Base-by-base conservation (phyloP, 495 filamentous ascomycete species). In the Penicillium pancosmium region DNA sequence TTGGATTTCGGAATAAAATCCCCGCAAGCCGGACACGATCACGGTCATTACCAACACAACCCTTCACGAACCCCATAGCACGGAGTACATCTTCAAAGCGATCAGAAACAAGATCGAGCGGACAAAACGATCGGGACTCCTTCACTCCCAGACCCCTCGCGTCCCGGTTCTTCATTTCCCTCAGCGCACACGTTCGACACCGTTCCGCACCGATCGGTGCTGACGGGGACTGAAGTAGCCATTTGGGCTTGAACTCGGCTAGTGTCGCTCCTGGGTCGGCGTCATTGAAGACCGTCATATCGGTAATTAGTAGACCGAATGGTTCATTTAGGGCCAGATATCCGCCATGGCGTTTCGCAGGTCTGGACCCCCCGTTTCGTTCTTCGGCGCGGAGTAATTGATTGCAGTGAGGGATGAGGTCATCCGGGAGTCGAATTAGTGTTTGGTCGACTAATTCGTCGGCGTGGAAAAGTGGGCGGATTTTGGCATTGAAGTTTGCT, bases 221-320 rank as follows among this genome's bases (percentile, higher is more conserved):
- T 23, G 84, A 85, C 1, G 90, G 91, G 1, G 91, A 94, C 61
- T 93, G 93, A 6, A 80, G 68, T 2, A 97, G 84, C 94, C 94
- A 98, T 72, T 98, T 98, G 6, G 93, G 92, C 66, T 98, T 98
- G 64, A 98, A 86, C 70, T 98, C 91, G 21, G 92, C 73, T 1
- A 86, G 65, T 0, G 79, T 72, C 18, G 83, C 77, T 18, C 62
- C 72, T 8, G 74, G 65, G 23, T 23, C 23, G 27, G 27, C 6
- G n/a, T 76, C 70, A 11, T 65, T 65, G 27, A 59, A 66, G 5
- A 80, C 72, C 0, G 83, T 86, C 93, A 98, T 96, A 64, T 97
- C 90, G 36, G 86, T 87, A 36, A 97, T 79, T 0, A 97, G 73
- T 50, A 93, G 79, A 0, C 87, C 92, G 58, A 86, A 83, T 8